Evolutionary conservation across 768 basidiomycete genomes (phyloP).

Genomic region (Multifurca ochricompacta): DNA sequence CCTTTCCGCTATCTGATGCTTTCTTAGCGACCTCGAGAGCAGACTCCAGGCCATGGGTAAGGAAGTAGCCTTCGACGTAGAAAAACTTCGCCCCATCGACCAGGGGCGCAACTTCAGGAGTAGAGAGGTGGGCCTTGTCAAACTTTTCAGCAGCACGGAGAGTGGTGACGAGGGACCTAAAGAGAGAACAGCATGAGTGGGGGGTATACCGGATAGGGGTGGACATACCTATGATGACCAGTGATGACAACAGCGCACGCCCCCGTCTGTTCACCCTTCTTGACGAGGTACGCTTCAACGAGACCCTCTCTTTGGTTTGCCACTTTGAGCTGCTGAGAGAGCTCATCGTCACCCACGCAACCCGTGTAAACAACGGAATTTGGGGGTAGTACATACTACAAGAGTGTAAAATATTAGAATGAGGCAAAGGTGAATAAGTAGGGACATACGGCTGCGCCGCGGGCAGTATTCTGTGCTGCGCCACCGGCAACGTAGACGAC

Average conservation of each 20-base stretch:
- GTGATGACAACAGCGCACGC: constrained; percentile 96
- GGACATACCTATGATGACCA: constrained; percentile 79
- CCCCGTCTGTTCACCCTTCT: constrained; percentile 82
- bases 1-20: constrained; percentile 71
- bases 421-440: neutral
- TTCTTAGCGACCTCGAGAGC: constrained; percentile 70
- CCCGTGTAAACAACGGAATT: constrained; percentile 90
- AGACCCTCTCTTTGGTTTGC: constrained; percentile 94
- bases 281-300: constrained; percentile 81
- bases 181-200: neutral
- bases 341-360: constrained; percentile 88
- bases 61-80: constrained; percentile 96
- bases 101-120: constrained; percentile 64
- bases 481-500: constrained; percentile 95
- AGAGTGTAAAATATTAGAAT: constrained; percentile 10
- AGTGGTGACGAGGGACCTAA: constrained; percentile 86
- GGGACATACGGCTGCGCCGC: constrained; percentile 81
- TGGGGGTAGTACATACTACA: constrained; percentile 83
- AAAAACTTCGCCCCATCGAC: constrained; percentile 76
- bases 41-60: constrained; percentile 74
- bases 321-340: constrained; percentile 78
- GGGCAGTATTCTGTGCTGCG: constrained; percentile 93
- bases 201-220: neutral
- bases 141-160: constrained; percentile 89
- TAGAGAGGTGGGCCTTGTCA: constrained; percentile 68